phyloP scores from a whole-genome alignment of 2,329 filamentous ascomycete genomes.

The Penicillium sp. region DNA sequence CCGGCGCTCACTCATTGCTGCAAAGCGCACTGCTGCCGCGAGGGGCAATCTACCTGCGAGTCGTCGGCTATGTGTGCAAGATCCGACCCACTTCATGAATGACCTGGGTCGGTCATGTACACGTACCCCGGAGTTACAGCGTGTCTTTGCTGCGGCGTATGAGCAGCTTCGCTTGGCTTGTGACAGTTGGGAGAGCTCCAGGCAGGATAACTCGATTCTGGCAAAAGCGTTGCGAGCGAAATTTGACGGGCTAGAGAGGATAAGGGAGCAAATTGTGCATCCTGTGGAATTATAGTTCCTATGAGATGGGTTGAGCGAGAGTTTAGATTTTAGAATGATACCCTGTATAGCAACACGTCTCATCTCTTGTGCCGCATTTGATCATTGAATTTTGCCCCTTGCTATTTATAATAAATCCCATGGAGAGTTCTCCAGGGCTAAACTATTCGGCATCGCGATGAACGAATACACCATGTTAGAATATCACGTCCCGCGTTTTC shows the following conservation, averaged over 20 bases:
- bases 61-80: conserved; percentile 57
- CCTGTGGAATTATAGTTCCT: neutral
- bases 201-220: conserved; percentile 21
- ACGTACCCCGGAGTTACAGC: conserved; percentile 53
- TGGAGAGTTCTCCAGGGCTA: neutral
- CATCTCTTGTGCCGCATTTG: conserved; percentile 1
- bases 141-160: conserved; percentile 41
- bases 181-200: conserved; percentile 25
- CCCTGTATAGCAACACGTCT: conserved; percentile 13
- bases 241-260: conserved; percentile 29
- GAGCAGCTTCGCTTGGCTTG: conserved; percentile 27
- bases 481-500: neutral
- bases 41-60: conserved; percentile 29
- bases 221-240: conserved; percentile 29
- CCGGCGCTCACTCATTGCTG: conserved; percentile 42
- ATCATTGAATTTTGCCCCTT: neutral
- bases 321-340: conserved; percentile 1
- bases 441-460: neutral
- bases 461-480: neutral
- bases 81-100: conserved; percentile 60
- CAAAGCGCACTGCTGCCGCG: conserved; percentile 35
- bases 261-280: conserved; percentile 16
- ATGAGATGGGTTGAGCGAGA: neutral
- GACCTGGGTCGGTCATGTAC: conserved; percentile 56
- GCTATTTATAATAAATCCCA: neutral